phyloP scores from a whole-genome alignment of 306 rosid genomes.

The Aeschynomene evenia region DNA sequence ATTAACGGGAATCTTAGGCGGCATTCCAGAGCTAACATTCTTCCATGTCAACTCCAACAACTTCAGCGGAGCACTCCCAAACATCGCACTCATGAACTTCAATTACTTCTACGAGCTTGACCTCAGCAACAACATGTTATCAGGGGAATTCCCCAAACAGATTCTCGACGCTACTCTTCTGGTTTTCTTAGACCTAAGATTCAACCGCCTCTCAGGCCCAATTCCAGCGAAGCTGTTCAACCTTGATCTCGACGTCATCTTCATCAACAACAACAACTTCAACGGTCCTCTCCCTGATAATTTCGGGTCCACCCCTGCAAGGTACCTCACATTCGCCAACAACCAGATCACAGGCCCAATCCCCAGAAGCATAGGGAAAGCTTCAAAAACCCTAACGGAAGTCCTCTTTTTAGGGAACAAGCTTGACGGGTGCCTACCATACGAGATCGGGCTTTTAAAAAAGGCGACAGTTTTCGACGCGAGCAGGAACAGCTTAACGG shows the following conservation, averaged over 20 bases:
- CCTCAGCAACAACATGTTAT: conserved; percentile 52
- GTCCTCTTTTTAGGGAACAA: conserved; percentile 58
- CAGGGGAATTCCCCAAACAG: conserved; percentile 40
- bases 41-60: conserved; percentile 74
- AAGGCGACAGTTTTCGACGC: conserved; percentile 52
- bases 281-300: conserved; percentile 31
- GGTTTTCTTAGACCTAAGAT: conserved; percentile 69
- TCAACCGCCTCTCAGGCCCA: conserved; percentile 34
- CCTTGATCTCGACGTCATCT: conserved; percentile 46
- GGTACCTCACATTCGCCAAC: conserved; percentile 65
- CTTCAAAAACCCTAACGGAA: conserved; percentile 42
- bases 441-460: conserved; percentile 49
- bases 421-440: conserved; percentile 55
- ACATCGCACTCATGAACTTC: not conserved
- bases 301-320: conserved; percentile 50
- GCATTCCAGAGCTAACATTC: conserved; percentile 38
- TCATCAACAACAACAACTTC: conserved; percentile 61
- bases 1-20: conserved; percentile 26
- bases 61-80: conserved; percentile 39
- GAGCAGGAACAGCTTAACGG: conserved; percentile 40
- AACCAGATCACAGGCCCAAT: conserved; percentile 56
- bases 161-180: conserved; percentile 33
- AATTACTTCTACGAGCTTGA: conserved; percentile 59
- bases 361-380: conserved; percentile 52
- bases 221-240: conserved; percentile 40